Evolutionary conservation across 2,329 filamentous ascomycete genomes (phyloP).

Genomic region (Phaeosphaeriaceae sp.): DNA sequence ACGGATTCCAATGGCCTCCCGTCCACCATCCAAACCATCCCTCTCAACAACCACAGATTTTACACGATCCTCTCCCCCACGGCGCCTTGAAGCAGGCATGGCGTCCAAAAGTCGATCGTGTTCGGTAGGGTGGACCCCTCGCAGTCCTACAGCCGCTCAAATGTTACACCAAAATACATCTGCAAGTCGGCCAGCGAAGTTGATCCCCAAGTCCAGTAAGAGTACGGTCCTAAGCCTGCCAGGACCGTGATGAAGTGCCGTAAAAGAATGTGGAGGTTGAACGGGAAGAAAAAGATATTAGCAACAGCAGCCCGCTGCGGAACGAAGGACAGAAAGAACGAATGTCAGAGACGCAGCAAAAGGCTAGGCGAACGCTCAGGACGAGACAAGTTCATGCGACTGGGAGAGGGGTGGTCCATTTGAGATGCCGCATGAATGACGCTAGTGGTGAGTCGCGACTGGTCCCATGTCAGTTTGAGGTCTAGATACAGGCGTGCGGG

Average conservation of each 20-base stretch:
- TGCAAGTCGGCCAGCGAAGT: slow-evolving; percentile 35
- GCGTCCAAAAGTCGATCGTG: slow-evolving; percentile 25
- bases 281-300: slow-evolving; percentile 43
- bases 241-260: slow-evolving; percentile 40
- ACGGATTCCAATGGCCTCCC: slow-evolving; percentile 13
- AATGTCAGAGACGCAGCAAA: slow-evolving; percentile 40
- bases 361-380: slow-evolving; percentile 45
- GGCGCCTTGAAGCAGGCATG: slow-evolving; percentile 39
- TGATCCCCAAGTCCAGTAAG: slow-evolving; percentile 18
- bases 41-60: slow-evolving; percentile 40
- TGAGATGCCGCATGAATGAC: slow-evolving; percentile 47
- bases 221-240: slow-evolving; percentile 42
- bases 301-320: slow-evolving; percentile 47
- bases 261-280: slow-evolving; percentile 30
- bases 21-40: slow-evolving; percentile 20
- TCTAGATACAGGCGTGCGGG: slow-evolving; percentile 22
- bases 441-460: slow-evolving; percentile 44
- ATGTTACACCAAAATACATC: slow-evolving; percentile 43
- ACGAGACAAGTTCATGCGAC: slow-evolving; percentile 44
- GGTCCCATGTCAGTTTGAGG: slow-evolving; percentile 48
- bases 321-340: slow-evolving; percentile 44
- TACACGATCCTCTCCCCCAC: slow-evolving; percentile 26
- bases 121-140: slow-evolving; percentile 34
- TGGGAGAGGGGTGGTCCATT: slow-evolving; percentile 41
- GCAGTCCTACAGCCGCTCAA: slow-evolving; percentile 45